phyloP scores from a whole-genome alignment of 345 rosid genomes.

The Moricandia moricandioides region DNA sequence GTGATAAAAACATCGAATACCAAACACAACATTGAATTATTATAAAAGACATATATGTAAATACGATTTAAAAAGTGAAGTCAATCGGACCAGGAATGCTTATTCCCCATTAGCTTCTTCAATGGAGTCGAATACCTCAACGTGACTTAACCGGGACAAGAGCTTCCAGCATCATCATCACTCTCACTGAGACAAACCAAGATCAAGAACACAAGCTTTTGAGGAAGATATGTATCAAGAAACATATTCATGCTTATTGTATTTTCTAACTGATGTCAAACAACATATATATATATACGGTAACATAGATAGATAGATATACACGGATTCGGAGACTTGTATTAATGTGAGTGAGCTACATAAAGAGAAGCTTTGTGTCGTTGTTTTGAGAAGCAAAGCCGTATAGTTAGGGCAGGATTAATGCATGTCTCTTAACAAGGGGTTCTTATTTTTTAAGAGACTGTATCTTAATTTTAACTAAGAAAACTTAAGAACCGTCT shows the following conservation, averaged over 20 bases:
- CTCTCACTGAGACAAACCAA: not conserved
- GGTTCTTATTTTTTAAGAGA: no score
- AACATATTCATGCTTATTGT: constrained; percentile 5
- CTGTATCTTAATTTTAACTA: no score
- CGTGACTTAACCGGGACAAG: constrained; percentile 9
- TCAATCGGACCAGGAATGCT: constrained; percentile 37
- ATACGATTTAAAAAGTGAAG: not conserved
- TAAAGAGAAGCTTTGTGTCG: constrained; percentile 29
- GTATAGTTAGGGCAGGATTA: constrained; percentile 36
- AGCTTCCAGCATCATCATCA: constrained; percentile 12
- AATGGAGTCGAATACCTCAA: not conserved
- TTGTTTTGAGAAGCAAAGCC: constrained; percentile 36
- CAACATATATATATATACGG: constrained; percentile 7
- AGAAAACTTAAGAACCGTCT: no score
- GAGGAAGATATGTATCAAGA: constrained; percentile 1
- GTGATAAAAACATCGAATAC: not conserved
- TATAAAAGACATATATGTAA: not conserved
- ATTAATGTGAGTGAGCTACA: not conserved
- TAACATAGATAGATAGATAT: constrained; percentile 4
- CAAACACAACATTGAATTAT: not conserved
- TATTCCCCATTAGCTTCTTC: constrained; percentile 34
- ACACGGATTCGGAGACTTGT: not conserved
- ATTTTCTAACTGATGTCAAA: not conserved
- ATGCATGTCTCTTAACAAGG: no score
- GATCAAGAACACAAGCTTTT: constrained; percentile 22